phyloP scores from a whole-genome alignment of 176 grass and related monocot genomes.

The Bromus sterilis region DNA sequence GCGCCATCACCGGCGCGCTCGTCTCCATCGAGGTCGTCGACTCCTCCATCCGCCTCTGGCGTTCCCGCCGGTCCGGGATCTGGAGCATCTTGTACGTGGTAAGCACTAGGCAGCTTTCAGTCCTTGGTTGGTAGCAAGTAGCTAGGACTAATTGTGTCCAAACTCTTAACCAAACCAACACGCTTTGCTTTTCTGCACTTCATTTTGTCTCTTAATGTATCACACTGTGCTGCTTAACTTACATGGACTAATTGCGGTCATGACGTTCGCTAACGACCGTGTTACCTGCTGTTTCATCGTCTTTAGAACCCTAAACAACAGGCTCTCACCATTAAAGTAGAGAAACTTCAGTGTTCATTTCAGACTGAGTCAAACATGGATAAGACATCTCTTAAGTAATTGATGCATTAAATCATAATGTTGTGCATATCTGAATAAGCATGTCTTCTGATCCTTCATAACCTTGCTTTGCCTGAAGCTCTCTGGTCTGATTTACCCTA shows the following conservation, averaged over 20 bases:
- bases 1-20: constrained; percentile 76
- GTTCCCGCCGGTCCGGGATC: constrained; percentile 55
- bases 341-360: too few relatives aligned
- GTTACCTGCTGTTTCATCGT: too few relatives aligned
- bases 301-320: too few relatives aligned
- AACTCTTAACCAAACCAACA: too few relatives aligned
- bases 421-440: background rate
- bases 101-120: background rate
- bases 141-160: too few relatives aligned
- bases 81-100: constrained; percentile 90
- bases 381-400: too few relatives aligned
- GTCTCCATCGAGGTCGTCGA: constrained; percentile 94
- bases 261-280: too few relatives aligned
- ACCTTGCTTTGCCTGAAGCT: background rate
- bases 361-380: too few relatives aligned
- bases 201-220: background rate
- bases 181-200: constrained; percentile 10
- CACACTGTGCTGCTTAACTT: background rate
- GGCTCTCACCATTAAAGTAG: too few relatives aligned
- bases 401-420: too few relatives aligned
- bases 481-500: background rate
- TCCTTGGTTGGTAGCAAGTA: background rate
- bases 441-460: background rate
- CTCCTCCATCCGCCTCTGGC: constrained; percentile 70
- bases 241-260: background rate